A percentile compares a stretch with the other conserved stretches of the same genome.
These are phyloP conservation scores for Cutaneotrichosporon spelunceum DNA, from an alignment of 1,284 basidiomycete genomes.

Conservation along the genomic window DNA sequence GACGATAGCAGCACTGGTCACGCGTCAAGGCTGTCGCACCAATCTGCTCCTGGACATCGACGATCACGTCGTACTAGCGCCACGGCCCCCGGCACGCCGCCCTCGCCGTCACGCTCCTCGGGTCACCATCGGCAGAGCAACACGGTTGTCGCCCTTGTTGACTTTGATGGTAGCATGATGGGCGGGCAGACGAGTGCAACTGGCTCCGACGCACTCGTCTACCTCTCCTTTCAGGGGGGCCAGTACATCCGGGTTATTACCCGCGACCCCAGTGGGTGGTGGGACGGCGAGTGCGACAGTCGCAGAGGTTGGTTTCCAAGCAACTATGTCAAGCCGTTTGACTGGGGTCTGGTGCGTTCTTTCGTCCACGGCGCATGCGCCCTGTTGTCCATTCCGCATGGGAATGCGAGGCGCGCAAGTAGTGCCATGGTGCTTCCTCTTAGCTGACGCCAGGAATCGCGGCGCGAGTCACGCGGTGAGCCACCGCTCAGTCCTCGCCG, in stretches of 20 bases:
- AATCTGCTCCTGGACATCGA: background rate
- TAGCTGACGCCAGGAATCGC: background rate
- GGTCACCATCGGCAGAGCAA: background rate
- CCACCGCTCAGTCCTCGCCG: background rate
- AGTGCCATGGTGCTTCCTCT: background rate
- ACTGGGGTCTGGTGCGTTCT: slow-evolving; percentile 22
- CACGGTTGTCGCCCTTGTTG: slow-evolving; percentile 64
- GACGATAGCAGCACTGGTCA: background rate
- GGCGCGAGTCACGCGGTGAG: slow-evolving; percentile 1
- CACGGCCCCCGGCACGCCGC: slow-evolving; percentile 9
- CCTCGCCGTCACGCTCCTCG: slow-evolving; percentile 10
- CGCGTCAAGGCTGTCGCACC: slow-evolving; percentile 1
- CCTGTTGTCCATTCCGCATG: background rate
- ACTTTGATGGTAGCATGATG: slow-evolving; percentile 64
- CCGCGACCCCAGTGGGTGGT: slow-evolving; percentile 88
- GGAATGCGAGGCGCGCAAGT: background rate
- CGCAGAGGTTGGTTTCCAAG: slow-evolving; percentile 98
- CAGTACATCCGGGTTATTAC: slow-evolving; percentile 87
- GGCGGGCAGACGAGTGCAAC: slow-evolving; percentile 25
- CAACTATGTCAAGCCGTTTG: slow-evolving; percentile 53
- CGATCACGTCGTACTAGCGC: background rate
- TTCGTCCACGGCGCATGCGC: background rate
- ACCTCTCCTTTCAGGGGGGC: slow-evolving; percentile 81
- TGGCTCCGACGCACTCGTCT: slow-evolving; percentile 60
- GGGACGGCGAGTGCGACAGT: slow-evolving; percentile 80